Base-by-base conservation (phyloP, 345 rosid species). In the Eucalyptus viminalis region DNA sequence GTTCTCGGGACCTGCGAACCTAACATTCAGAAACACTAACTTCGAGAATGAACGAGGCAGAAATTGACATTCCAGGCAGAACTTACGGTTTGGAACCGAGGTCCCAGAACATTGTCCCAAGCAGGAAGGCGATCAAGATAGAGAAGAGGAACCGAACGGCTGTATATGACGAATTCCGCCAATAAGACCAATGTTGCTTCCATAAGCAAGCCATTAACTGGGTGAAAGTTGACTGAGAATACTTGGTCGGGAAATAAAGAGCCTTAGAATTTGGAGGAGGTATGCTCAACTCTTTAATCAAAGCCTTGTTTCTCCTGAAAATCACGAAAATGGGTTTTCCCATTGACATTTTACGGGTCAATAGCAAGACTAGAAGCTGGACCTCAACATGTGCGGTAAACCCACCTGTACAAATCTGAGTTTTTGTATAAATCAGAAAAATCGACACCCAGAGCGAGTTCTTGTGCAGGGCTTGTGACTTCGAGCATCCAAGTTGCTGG, bases 401-500 rank as follows among this genome's bases (percentile, higher is more conserved):
- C 54, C 19, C 83, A 92, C 95, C 90, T 90, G 90, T 90, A 92
- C 14, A 93, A 89, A 9, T 91, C 93, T 53, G 95, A 93, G 34
- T 90, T 88, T 54, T 60, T 92, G 90, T 92, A 94, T 24, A 90
- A 24, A 10, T 91, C 88, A 27, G 93, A 88, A 69, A 94, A 94
- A 86, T 94, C 93, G 80, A 94, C 65, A 15, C 91, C 92, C 86
- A 91, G 15, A 67, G 90, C 60, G 22, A 88, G 11, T 72, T 94
- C 95, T 86, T 91, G 95, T 31, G 92, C 91, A 47, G 88, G 80
- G 62, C 90, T 80, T 31, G 93, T 89, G 14, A 94, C 93, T 81
- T 94, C 95, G 87, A 94, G 86, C 95, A 94, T 94, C 95, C 95
- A 94, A 29, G 95, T 94, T 44, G 95, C 95, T 29, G 95, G 95